Percentiles rank a stretch among this genome's conserved stretches.
Evolutionary conservation across 108 stramenopile species (phyloP).

Genomic region (Stephanodiscus minutulus): DNA sequence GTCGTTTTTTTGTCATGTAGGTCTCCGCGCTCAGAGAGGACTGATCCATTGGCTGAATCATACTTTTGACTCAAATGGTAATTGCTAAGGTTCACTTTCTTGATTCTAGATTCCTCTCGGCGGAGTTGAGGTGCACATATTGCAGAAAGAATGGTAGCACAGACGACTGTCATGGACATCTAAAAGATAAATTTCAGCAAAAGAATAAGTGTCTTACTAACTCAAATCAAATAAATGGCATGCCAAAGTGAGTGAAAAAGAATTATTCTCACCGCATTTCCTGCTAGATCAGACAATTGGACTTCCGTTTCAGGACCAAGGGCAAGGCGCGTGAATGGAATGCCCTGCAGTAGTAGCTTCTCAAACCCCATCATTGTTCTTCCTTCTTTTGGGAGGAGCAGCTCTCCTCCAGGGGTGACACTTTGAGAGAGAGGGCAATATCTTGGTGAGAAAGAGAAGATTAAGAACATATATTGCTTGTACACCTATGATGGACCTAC

Average conservation of each 20-base stretch:
- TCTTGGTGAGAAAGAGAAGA: not conserved
- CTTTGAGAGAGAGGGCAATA: slow-evolving; percentile 6
- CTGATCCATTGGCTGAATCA: slow-evolving; percentile 39
- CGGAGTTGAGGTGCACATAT: slow-evolving; percentile 57
- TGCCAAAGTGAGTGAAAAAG: not conserved
- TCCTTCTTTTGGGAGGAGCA: slow-evolving; percentile 66
- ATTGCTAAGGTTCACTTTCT: slow-evolving; percentile 21
- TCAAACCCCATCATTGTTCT: slow-evolving; percentile 67
- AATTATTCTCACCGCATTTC: slow-evolving; percentile 67
- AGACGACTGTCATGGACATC: slow-evolving; percentile 58
- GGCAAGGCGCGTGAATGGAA: slow-evolving; percentile 66
- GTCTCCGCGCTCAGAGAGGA: slow-evolving; percentile 51
- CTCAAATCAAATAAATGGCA: not conserved
- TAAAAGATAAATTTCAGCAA: slow-evolving; percentile 11
- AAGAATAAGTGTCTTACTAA: slow-evolving; percentile 1
- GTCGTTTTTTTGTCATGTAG: slow-evolving; percentile 9
- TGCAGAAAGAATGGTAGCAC: slow-evolving; percentile 65
- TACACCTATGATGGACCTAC: not conserved
- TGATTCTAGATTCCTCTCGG: slow-evolving; percentile 33
- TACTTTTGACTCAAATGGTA: slow-evolving; percentile 44
- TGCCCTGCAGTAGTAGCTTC: slow-evolving; percentile 75
- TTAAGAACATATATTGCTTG: not conserved
- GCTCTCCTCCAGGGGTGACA: slow-evolving; percentile 76
- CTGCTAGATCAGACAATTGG: slow-evolving; percentile 73
- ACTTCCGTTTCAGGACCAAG: slow-evolving; percentile 73